These are phyloP conservation scores for Suillus brevipes DNA, from an alignment of 768 basidiomycete species.

Conservation along the genomic window DNA sequence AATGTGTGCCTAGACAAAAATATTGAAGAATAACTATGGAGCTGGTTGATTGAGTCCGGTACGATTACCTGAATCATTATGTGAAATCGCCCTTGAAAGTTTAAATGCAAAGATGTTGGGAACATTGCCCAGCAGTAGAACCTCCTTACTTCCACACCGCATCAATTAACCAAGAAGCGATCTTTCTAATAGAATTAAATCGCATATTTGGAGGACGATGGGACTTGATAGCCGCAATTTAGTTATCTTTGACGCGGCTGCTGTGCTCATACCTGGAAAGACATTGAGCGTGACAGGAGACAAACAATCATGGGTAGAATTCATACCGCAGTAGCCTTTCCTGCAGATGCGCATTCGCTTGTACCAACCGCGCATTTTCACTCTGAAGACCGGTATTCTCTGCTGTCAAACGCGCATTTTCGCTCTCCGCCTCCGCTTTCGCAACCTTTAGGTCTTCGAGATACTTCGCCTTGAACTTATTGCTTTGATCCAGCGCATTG, in stretches of 20 bases:
- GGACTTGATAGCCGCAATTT: conserved; percentile 7
- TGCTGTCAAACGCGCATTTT: not conserved
- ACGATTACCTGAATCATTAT: not conserved
- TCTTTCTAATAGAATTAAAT: not conserved
- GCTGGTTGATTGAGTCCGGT: not conserved
- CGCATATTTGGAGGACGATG: conserved; percentile 1
- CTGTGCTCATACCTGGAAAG: not conserved
- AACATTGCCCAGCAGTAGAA: not conserved
- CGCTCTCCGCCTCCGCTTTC: not conserved
- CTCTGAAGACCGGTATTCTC: conserved; percentile 15
- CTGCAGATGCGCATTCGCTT: conserved; percentile 11
- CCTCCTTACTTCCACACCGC: not conserved
- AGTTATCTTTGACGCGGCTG: conserved; percentile 13
- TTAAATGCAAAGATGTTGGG: not conserved
- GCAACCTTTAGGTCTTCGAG: conserved; percentile 16
- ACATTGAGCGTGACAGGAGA: not conserved
- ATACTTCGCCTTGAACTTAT: conserved; percentile 30
- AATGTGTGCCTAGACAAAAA: conserved; percentile 1
- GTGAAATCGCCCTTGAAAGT: conserved; percentile 1
- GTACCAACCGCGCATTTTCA: conserved; percentile 19
- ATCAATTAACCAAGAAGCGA: not conserved
- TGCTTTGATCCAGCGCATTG: conserved; percentile 36
- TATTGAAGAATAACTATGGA: conserved; percentile 2
- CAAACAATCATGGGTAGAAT: not conserved
- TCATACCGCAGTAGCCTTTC: conserved; percentile 2